phyloP scores from a whole-genome alignment of 306 rosid genomes.

The Datisca glomerata region DNA sequence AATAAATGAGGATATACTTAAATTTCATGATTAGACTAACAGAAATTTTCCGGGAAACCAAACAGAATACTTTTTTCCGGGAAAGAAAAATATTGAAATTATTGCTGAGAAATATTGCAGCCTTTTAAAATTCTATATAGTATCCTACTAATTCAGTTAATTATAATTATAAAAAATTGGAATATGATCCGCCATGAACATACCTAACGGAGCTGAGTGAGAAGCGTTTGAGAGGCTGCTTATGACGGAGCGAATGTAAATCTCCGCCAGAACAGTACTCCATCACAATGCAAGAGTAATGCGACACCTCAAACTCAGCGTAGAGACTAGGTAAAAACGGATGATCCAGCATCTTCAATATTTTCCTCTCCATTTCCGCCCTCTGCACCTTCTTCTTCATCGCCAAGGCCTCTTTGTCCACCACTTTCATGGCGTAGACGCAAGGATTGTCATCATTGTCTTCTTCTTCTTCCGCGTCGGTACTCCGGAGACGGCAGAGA shows the following conservation, averaged over 20 bases:
- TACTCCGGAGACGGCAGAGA: constrained; percentile 45
- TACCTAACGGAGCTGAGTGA: constrained; percentile 67
- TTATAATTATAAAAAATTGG: not conserved
- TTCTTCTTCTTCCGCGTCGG: constrained; percentile 8
- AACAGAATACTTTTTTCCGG: too few species aligned
- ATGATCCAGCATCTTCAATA: constrained; percentile 80
- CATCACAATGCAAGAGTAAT: constrained; percentile 86
- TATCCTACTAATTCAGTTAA: not conserved
- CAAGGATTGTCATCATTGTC: too few species aligned
- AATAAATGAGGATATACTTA: constrained; percentile 1
- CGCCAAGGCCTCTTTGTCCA: constrained; percentile 64
- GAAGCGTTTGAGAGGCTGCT: constrained; percentile 46
- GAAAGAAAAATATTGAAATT: too few species aligned
- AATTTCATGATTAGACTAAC: not conserved
- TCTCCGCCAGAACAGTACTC: constrained; percentile 87
- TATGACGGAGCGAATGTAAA: constrained; percentile 63
- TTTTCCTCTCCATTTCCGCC: constrained; percentile 75
- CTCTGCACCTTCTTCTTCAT: constrained; percentile 53
- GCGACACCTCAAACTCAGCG: constrained; percentile 74
- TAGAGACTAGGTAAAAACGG: constrained; percentile 71
- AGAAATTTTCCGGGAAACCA: too few species aligned
- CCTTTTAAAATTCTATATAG: not conserved
- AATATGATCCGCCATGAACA: not conserved
- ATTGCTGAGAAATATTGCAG: not conserved
- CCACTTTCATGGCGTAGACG: constrained; percentile 75